Percentiles rank a stretch among this genome's conserved stretches.
Conservation (phyloP, 352 stramenopile species). For the Phytopythium litorale region DNA sequence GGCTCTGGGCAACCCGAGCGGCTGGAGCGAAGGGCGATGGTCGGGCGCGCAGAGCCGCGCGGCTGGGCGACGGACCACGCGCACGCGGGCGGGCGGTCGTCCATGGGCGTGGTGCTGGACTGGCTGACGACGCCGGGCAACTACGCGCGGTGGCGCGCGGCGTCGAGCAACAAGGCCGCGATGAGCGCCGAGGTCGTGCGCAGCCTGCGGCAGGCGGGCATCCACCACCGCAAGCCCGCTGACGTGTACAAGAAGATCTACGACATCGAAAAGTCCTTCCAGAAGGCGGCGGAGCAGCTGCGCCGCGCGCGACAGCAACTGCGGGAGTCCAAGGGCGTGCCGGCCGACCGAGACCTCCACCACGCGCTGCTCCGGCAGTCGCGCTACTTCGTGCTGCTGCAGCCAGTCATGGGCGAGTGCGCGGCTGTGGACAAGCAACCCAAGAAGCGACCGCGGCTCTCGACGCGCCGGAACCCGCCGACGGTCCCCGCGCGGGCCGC, state of each 20-base stretch:
- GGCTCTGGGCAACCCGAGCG: too few species aligned
- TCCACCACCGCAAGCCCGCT: constrained; percentile 18
- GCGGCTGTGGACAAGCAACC: constrained; percentile 8
- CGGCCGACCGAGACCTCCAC: constrained; percentile 18
- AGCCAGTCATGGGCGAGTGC: constrained; percentile 25
- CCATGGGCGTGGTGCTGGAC: constrained; percentile 45
- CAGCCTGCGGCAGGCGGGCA: constrained; percentile 15
- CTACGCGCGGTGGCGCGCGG: constrained; percentile 34
- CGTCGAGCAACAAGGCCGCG: constrained; percentile 2
- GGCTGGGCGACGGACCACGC: constrained; percentile 28
- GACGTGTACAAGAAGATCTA: constrained; percentile 27
- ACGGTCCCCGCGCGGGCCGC: constrained; percentile 1
- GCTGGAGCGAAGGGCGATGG: not conserved
- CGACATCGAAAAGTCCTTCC: constrained; percentile 31
- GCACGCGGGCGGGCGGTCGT: constrained; percentile 27
- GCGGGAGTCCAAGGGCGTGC: constrained; percentile 11
- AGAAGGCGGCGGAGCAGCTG: constrained; percentile 20
- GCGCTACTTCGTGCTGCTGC: constrained; percentile 28
- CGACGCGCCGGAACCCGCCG: constrained; percentile 16
- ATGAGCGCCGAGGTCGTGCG: constrained; percentile 28
- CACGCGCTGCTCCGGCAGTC: constrained; percentile 22
- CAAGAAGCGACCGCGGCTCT: constrained; percentile 22
- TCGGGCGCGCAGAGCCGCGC: not conserved
- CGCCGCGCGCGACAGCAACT: constrained; percentile 20
- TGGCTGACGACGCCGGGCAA: constrained; percentile 35